Percentiles rank a stretch among this genome's conserved stretches.
These are phyloP conservation scores for Coprinopsis marcescibilis DNA, from an alignment of 768 basidiomycete species.

Conservation along the genomic window DNA sequence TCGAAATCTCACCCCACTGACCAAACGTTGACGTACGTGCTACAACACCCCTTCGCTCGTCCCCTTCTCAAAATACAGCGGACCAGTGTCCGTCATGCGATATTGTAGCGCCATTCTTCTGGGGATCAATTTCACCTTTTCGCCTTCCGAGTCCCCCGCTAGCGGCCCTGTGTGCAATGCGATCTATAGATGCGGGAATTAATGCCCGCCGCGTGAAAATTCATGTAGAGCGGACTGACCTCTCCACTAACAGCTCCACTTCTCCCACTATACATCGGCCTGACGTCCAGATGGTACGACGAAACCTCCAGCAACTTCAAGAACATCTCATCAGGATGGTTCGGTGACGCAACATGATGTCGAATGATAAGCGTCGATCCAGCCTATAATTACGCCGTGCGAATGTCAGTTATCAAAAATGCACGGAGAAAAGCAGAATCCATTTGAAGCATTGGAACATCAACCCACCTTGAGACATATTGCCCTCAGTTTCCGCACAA, in stretches of 20 bases:
- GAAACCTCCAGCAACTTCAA: conserved; percentile 55
- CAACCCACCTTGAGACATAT: conserved; percentile 47
- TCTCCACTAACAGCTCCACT: conserved; percentile 78
- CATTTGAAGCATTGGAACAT: neutral
- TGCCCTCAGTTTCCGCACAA: conserved; percentile 53
- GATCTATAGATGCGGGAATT: conserved; percentile 31
- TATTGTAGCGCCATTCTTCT: conserved; percentile 64
- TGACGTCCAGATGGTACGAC: conserved; percentile 67
- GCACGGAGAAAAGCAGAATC: conserved; percentile 2
- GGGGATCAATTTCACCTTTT: conserved; percentile 38
- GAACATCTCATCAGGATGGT: conserved; percentile 56
- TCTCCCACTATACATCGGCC: conserved; percentile 64
- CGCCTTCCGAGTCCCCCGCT: conserved; percentile 20
- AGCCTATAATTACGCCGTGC: conserved; percentile 32
- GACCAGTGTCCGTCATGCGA: conserved; percentile 57
- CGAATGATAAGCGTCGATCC: conserved; percentile 55
- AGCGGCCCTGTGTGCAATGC: conserved; percentile 55
- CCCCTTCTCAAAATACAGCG: conserved; percentile 68
- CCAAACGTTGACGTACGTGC: neutral
- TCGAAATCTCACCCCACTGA: neutral
- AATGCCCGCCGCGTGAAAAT: neutral
- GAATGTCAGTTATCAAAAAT: neutral
- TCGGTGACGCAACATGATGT: conserved; percentile 53
- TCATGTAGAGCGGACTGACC: conserved; percentile 29
- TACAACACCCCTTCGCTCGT: conserved; percentile 61